A percentile compares a stretch with the other conserved stretches of the same genome.
Evolutionary conservation across 2,329 filamentous ascomycete genomes (phyloP).

Genomic region (Neonectria sp.): DNA sequence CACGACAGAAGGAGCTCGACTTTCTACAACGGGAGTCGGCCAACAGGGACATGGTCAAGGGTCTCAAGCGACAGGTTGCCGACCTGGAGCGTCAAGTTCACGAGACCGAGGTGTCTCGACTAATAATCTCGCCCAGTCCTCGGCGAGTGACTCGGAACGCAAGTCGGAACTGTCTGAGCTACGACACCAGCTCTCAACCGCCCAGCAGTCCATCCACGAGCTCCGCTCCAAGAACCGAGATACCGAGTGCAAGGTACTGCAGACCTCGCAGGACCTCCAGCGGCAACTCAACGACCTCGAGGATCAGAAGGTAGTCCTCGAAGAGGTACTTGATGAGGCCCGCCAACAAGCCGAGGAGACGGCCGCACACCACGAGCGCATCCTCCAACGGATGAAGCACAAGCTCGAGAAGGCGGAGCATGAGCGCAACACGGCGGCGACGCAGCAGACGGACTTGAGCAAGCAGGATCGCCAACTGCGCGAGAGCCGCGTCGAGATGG

Average conservation of each 20-base stretch:
- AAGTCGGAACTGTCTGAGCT: constrained; percentile 72
- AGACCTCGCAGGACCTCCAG: constrained; percentile 64
- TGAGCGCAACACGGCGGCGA: constrained; percentile 58
- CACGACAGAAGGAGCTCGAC: constrained; percentile 77
- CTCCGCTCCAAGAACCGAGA: constrained; percentile 65
- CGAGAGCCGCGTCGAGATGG: constrained; percentile 74
- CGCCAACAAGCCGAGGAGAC: constrained; percentile 67
- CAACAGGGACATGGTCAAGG: constrained; percentile 74
- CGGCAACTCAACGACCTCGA: constrained; percentile 70
- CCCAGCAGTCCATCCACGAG: constrained; percentile 73
- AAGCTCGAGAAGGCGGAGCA: constrained; percentile 67
- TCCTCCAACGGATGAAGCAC: constrained; percentile 60
- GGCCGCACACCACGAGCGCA: constrained; percentile 59
- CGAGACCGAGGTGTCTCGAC: constrained; percentile 71
- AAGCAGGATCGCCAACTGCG: constrained; percentile 74
- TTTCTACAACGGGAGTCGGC: constrained; percentile 76
- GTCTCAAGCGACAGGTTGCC: constrained; percentile 74
- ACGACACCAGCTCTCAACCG: constrained; percentile 72
- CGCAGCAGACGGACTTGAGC: constrained; percentile 57
- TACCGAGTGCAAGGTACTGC: constrained; percentile 62
- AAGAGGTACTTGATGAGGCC: constrained; percentile 71
- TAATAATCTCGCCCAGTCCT: constrained; percentile 62
- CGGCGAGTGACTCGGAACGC: constrained; percentile 64
- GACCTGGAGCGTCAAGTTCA: constrained; percentile 79
- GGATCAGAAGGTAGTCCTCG: constrained; percentile 71